phyloP scores from a whole-genome alignment of 2,329 filamentous ascomycete genomes.

The Pseudogymnoascus sp. region DNA sequence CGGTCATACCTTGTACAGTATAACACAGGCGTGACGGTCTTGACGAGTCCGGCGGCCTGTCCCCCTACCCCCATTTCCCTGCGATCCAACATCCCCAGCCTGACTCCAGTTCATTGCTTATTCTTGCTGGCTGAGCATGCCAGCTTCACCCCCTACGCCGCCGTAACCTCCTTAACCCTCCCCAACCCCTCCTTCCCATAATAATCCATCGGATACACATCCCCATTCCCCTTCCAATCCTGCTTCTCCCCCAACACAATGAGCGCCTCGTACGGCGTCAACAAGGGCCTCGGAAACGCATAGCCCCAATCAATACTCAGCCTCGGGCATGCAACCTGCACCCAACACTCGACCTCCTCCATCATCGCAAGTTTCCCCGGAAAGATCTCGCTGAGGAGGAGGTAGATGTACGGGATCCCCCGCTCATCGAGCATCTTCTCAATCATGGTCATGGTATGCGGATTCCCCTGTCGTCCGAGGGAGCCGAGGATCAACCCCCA shows the following conservation, averaged over 20 bases:
- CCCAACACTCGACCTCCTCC: constrained; percentile 93
- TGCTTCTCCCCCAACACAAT: constrained; percentile 75
- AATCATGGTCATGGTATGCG: constrained; percentile 81
- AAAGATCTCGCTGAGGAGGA: constrained; percentile 91
- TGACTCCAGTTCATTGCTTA: neutral
- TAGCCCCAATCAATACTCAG: constrained; percentile 99
- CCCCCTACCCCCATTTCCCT: no score
- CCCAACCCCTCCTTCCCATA: constrained; percentile 89
- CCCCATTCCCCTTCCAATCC: constrained; percentile 57
- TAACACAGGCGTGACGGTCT: neutral
- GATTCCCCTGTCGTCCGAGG: constrained; percentile 89
- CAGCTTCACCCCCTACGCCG: neutral
- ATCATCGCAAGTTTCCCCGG: constrained; percentile 92
- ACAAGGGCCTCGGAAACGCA: constrained; percentile 76
- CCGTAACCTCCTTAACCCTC: constrained; percentile 32
- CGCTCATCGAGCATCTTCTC: constrained; percentile 64
- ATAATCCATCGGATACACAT: constrained; percentile 95
- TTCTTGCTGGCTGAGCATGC: neutral
- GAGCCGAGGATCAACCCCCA: constrained; percentile 95
- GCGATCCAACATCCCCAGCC: neutral
- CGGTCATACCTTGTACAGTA: neutral
- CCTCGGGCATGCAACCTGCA: constrained; percentile 94
- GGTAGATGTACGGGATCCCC: constrained; percentile 73
- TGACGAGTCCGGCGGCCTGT: neutral
- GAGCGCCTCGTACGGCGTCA: constrained; percentile 93